These are phyloP conservation scores for Phytophthora ohioensis DNA, from an alignment of 352 stramenopile genomes.

Conservation along the genomic window DNA sequence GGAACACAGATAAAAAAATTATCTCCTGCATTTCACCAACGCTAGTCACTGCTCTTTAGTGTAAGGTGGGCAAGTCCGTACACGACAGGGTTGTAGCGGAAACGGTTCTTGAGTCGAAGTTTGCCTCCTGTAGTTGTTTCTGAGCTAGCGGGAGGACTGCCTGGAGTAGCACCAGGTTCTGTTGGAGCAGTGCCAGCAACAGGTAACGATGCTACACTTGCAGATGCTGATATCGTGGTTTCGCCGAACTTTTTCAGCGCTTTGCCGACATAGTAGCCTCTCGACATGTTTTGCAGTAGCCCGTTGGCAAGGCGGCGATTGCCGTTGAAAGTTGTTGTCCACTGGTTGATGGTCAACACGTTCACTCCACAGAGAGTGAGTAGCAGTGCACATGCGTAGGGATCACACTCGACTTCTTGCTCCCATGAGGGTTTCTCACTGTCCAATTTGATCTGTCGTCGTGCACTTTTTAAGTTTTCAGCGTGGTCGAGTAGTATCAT, in stretches of 20 bases:
- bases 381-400: constrained; percentile 70
- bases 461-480: constrained; percentile 76
- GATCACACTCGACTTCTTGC: constrained; percentile 68
- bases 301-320: constrained; percentile 70
- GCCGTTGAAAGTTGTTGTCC: constrained; percentile 77
- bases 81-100: constrained; percentile 75
- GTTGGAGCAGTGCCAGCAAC: not conserved
- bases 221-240: constrained; percentile 22
- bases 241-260: constrained; percentile 68
- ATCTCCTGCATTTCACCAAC: constrained; percentile 34
- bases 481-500: constrained; percentile 82
- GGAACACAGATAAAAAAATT: not conserved
- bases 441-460: constrained; percentile 88
- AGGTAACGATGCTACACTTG: constrained; percentile 6
- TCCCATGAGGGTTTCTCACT: constrained; percentile 77
- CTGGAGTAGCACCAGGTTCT: constrained; percentile 1
- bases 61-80: constrained; percentile 71
- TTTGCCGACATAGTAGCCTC: constrained; percentile 66
- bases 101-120: constrained; percentile 71
- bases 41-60: constrained; percentile 54
- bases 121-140: constrained; percentile 15
- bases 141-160: not conserved
- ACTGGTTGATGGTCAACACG: constrained; percentile 82
- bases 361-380: constrained; percentile 85
- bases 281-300: constrained; percentile 59